phyloP scores from a whole-genome alignment of 306 rosid genomes.

The Lotus japonicus region DNA sequence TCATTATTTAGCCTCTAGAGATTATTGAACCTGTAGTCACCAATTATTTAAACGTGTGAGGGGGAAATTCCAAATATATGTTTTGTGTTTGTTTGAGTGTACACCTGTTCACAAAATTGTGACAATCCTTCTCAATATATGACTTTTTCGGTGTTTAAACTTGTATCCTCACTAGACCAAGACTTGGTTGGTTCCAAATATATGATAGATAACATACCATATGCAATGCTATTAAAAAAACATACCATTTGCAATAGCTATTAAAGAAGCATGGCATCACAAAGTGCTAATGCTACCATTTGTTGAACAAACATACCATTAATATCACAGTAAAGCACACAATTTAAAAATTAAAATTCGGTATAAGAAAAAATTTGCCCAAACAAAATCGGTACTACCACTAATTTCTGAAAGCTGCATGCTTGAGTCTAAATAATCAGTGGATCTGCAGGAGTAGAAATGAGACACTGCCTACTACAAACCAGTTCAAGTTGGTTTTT shows the following conservation, averaged over 20 bases:
- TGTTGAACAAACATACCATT: not conserved
- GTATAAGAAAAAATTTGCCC: not conserved
- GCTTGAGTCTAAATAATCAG: conserved; percentile 6
- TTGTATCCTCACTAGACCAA: too few relatives aligned
- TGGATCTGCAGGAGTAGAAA: conserved; percentile 6
- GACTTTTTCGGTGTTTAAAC: too few relatives aligned
- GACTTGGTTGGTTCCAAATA: too few relatives aligned
- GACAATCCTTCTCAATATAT: too few relatives aligned
- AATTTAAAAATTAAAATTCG: not conserved
- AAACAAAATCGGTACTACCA: not conserved
- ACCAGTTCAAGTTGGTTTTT: conserved; percentile 34
- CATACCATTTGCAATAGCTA: not conserved
- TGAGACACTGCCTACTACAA: not conserved
- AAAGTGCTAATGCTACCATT: not conserved
- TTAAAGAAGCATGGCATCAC: not conserved
- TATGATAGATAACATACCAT: too few relatives aligned
- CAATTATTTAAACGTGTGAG: too few relatives aligned
- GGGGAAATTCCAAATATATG: too few relatives aligned
- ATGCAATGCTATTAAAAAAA: too few relatives aligned
- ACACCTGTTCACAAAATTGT: too few relatives aligned
- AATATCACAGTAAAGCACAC: not conserved
- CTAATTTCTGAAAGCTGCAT: conserved; percentile 19
- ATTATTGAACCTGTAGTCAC: too few relatives aligned
- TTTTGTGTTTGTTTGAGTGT: too few relatives aligned
- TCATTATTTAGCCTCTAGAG: too few relatives aligned